phyloP scores from a whole-genome alignment of 208 protist species.

The Leishmania gerbilli region DNA sequence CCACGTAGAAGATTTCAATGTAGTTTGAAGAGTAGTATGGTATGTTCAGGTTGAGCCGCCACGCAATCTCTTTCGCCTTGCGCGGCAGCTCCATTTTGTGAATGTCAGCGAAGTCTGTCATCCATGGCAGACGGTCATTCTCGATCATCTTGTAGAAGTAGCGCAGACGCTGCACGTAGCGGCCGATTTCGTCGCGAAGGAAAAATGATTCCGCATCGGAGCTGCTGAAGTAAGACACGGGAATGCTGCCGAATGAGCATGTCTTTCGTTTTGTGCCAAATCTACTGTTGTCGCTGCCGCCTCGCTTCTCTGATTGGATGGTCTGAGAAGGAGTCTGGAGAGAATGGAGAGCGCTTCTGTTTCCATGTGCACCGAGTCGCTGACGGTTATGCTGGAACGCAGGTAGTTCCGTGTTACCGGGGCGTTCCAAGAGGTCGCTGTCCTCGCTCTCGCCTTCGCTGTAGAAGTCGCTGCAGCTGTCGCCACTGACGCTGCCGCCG shows the following conservation, averaged over 20 bases:
- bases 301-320: not conserved
- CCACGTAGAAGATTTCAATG: constrained; percentile 54
- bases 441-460: constrained; percentile 33
- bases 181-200: constrained; percentile 28
- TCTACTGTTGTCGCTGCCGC: not conserved
- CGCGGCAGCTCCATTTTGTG: constrained; percentile 55
- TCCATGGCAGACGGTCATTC: constrained; percentile 75
- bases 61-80: constrained; percentile 44
- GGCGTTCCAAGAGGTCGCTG: constrained; percentile 9
- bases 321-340: not conserved
- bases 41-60: constrained; percentile 81
- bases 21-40: constrained; percentile 88
- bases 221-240: constrained; percentile 45
- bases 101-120: constrained; percentile 60
- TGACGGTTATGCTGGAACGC: not conserved
- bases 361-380: not conserved
- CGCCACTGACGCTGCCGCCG: constrained; percentile 2
- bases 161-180: constrained; percentile 14
- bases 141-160: constrained; percentile 36
- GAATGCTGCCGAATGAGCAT: not conserved
- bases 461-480: constrained; percentile 28
- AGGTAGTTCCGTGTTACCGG: not conserved
- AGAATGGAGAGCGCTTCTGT: not conserved
- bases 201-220: constrained; percentile 29
- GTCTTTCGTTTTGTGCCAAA: not conserved